Percentiles rank a stretch among this genome's conserved stretches.
These are phyloP conservation scores for Sarocladium kiliense DNA, from an alignment of 2,329 filamentous ascomycete species.

Conservation along the genomic window DNA sequence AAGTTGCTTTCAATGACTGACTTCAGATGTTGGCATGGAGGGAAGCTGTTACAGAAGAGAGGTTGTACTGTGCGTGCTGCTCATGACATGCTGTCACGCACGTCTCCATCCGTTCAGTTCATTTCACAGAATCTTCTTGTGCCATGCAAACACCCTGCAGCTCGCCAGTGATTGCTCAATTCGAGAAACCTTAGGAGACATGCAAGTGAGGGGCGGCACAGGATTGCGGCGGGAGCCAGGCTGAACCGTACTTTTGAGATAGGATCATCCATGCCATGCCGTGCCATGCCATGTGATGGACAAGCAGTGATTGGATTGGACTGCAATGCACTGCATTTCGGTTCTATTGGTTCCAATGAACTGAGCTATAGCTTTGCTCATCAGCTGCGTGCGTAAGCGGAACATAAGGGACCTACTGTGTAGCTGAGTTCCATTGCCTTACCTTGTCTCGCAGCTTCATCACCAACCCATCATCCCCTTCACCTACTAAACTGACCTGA, in stretches of 20 bases:
- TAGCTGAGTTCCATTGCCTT: background rate
- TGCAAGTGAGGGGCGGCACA: slow-evolving; percentile 1
- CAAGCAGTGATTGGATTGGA: background rate
- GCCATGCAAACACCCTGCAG: background rate
- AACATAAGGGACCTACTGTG: too few species aligned
- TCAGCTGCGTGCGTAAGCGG: background rate
- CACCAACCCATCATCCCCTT: too few species aligned
- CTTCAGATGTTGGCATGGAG: too few species aligned
- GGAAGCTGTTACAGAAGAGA: too few species aligned
- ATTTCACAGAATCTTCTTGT: too few species aligned
- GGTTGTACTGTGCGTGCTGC: too few species aligned
- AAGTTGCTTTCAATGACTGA: background rate
- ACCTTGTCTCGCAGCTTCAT: background rate
- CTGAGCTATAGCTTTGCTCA: too few species aligned
- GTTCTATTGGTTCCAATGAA: background rate
- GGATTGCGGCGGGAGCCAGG: slow-evolving; percentile 3
- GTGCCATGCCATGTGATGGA: background rate
- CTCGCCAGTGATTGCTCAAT: background rate
- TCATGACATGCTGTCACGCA: too few species aligned
- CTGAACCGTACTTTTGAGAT: background rate
- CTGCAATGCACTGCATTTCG: background rate
- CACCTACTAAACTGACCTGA: too few species aligned
- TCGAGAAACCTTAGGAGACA: too few species aligned
- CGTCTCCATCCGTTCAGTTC: too few species aligned
- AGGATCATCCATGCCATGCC: background rate